Evolutionary conservation across 345 rosid genomes (phyloP).

Genomic region (Aquilaria sinensis): DNA sequence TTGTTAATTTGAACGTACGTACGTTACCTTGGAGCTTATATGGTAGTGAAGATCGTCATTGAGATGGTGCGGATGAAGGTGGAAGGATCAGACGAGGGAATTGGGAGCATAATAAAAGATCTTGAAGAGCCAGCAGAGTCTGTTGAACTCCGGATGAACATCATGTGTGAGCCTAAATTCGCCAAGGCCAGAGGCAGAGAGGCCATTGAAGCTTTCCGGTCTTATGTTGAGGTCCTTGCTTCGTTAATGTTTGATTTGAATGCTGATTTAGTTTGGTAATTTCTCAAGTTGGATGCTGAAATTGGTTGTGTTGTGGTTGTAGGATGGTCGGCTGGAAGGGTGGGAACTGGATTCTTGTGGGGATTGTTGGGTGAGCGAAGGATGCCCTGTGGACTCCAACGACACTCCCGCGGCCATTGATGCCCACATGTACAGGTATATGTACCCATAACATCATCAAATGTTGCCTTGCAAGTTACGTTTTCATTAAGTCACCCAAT

Average conservation of each 20-base stretch:
- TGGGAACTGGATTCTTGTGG: conserved; percentile 91
- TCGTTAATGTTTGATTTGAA: neutral
- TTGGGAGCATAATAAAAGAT: conserved; percentile 73
- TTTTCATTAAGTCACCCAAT: too few species aligned
- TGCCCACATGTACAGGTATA: conserved; percentile 94
- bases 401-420: conserved; percentile 68
- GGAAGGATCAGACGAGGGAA: conserved; percentile 53
- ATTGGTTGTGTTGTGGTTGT: too few species aligned
- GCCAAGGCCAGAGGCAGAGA: conserved; percentile 68
- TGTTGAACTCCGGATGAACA: conserved; percentile 62
- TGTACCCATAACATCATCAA: too few species aligned
- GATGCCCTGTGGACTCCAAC: conserved; percentile 79
- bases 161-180: conserved; percentile 57
- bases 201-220: conserved; percentile 69
- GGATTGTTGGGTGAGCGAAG: conserved; percentile 92
- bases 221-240: conserved; percentile 49
- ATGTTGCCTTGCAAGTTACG: too few species aligned
- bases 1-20: neutral
- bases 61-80: conserved; percentile 86
- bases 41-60: conserved; percentile 87
- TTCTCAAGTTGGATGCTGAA: too few species aligned
- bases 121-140: conserved; percentile 72
- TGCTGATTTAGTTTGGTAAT: too few species aligned
- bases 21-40: conserved; percentile 96
- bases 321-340: conserved; percentile 68